Evolutionary conservation across 1,284 basidiomycete genomes (phyloP).

Genomic region (Puccinia hordei): DNA sequence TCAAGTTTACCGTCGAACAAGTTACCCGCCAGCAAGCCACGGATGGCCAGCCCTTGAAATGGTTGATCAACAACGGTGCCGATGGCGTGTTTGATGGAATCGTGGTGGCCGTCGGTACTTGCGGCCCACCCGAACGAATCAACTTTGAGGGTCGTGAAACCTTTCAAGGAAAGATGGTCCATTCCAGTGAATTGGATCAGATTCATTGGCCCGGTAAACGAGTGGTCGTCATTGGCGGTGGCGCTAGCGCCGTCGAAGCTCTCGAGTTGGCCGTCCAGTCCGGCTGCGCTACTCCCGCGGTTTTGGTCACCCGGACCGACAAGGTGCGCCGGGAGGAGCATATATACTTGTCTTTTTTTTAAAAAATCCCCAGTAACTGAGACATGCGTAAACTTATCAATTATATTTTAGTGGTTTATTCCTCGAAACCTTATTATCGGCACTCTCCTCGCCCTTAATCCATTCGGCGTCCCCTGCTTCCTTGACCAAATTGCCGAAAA

Average conservation of each 20-base stretch:
- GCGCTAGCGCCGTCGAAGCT: conserved; percentile 49
- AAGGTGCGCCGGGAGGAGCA: too few relatives aligned
- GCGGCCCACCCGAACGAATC: conserved; percentile 29
- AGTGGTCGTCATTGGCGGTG: conserved; percentile 38
- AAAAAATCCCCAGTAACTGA: too few relatives aligned
- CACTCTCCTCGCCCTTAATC: not conserved
- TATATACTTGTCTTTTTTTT: not conserved
- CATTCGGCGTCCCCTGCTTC: conserved; percentile 17
- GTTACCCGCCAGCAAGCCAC: conserved; percentile 4
- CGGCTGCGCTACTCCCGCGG: conserved; percentile 22
- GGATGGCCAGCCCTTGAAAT: conserved; percentile 17
- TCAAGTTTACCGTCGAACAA: conserved; percentile 37
- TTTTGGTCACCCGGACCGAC: conserved; percentile 38
- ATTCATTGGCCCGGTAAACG: conserved; percentile 31
- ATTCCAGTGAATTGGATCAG: conserved; percentile 42
- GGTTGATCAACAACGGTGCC: conserved; percentile 37
- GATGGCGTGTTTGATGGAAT: conserved; percentile 45
- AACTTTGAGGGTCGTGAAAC: conserved; percentile 8
- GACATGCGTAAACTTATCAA: not conserved
- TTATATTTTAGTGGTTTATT: conserved; percentile 44
- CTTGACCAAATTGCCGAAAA: conserved; percentile 14
- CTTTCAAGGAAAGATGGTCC: conserved; percentile 38
- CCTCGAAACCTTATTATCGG: conserved; percentile 36
- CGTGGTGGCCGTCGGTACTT: conserved; percentile 47
- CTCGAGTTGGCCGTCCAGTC: conserved; percentile 46